Conservation (phyloP, 2,329 filamentous ascomycete species). For the Penicillium sp. region DNA sequence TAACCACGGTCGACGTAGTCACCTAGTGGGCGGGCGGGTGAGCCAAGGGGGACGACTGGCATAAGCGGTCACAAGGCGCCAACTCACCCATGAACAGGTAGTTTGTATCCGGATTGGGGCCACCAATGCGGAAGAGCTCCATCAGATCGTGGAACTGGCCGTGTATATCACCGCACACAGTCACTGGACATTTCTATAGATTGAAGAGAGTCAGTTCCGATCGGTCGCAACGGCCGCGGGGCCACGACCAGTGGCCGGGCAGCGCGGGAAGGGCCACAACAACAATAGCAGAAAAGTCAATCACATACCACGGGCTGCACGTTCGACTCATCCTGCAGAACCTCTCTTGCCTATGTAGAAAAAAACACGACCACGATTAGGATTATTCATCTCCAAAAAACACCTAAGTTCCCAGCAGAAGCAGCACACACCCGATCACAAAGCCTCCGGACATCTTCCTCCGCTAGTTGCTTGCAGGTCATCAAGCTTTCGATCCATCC, state of each 20-base stretch:
- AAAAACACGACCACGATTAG: too few relatives aligned
- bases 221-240: constrained; percentile 19
- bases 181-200: constrained; percentile 99
- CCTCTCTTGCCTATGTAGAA: constrained; percentile 92
- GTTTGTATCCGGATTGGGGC: constrained; percentile 95
- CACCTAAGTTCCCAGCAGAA: too few relatives aligned
- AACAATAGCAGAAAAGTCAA: too few relatives aligned
- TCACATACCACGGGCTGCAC: constrained; percentile 94
- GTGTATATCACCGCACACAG: constrained; percentile 97
- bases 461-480: constrained; percentile 94
- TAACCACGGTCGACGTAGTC: constrained; percentile 98
- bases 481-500: constrained; percentile 98
- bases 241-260: too few relatives aligned
- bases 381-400: too few relatives aligned
- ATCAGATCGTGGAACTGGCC: constrained; percentile 98
- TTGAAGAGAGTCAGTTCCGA: too few relatives aligned
- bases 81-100: constrained; percentile 93
- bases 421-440: constrained; percentile 99
- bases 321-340: constrained; percentile 94
- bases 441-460: constrained; percentile 87
- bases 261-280: too few relatives aligned
- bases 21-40: too few relatives aligned
- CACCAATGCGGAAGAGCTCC: constrained; percentile 98
- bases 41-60: too few relatives aligned
- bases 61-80: too few relatives aligned